Conservation (phyloP, 2,329 filamentous ascomycete genomes). For the Curvularia sp. region DNA sequence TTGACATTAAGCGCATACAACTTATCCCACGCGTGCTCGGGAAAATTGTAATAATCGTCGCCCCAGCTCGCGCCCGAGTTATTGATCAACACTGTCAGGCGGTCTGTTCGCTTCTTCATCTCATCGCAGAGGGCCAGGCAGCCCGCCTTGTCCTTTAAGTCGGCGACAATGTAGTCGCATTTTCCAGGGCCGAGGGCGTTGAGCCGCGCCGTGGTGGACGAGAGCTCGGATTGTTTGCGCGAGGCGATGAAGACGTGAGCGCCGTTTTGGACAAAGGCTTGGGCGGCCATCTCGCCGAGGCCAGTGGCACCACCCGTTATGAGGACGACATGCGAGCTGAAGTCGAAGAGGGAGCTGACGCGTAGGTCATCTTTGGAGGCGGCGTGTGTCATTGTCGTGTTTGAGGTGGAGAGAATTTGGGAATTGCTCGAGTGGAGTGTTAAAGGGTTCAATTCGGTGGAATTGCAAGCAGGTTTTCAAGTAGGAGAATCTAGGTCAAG, state of each 20-base stretch:
- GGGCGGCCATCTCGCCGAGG: constrained; percentile 63
- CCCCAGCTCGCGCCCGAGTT: constrained; percentile 64
- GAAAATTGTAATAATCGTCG: constrained; percentile 65
- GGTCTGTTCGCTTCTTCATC: constrained; percentile 54
- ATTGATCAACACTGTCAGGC: constrained; percentile 60
- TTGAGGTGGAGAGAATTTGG: neutral
- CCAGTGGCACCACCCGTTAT: constrained; percentile 61
- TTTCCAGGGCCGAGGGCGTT: constrained; percentile 61
- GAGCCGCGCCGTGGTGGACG: constrained; percentile 56
- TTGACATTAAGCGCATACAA: constrained; percentile 64
- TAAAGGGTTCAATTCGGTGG: neutral
- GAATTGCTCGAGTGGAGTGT: neutral
- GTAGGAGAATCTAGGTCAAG: neutral
- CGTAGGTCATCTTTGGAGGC: constrained; percentile 45
- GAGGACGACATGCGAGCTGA: constrained; percentile 54
- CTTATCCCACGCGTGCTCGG: constrained; percentile 65
- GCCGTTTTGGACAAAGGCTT: constrained; percentile 62
- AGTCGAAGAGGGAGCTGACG: constrained; percentile 47
- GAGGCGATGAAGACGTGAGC: constrained; percentile 63
- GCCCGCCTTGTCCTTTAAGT: constrained; percentile 62
- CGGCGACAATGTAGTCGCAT: constrained; percentile 59
- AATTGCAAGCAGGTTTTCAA: neutral
- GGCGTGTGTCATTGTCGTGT: constrained; percentile 38
- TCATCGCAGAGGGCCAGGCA: constrained; percentile 59
- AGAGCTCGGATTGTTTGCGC: constrained; percentile 60